A percentile compares a stretch with the other conserved stretches of the same genome.
These are phyloP conservation scores for Ganoderma resinaceum DNA, from an alignment of 1,284 basidiomycete genomes.

Conservation along the genomic window DNA sequence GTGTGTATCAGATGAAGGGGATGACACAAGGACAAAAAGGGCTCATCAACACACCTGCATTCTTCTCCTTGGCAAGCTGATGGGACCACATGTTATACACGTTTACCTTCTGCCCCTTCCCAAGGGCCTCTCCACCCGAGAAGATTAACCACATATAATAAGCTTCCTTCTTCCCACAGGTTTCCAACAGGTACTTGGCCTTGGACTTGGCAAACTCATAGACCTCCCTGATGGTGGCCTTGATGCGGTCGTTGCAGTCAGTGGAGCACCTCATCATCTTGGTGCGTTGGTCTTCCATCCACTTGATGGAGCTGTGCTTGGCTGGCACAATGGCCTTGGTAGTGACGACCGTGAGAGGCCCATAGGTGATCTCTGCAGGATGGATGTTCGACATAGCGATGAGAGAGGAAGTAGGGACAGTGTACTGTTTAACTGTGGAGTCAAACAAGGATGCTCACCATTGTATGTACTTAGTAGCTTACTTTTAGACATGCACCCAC, in stretches of 20 bases:
- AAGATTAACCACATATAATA: background rate
- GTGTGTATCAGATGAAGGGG: too few relatives aligned
- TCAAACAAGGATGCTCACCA: too few relatives aligned
- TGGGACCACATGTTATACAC: conserved; percentile 19
- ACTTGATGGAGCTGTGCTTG: background rate
- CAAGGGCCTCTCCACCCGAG: background rate
- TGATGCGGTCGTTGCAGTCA: background rate
- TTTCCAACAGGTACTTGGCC: background rate
- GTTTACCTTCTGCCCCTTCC: background rate
- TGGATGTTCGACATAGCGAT: background rate
- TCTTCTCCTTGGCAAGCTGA: conserved; percentile 8
- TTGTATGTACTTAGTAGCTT: too few relatives aligned
- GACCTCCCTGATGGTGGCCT: background rate
- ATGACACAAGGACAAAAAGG: background rate
- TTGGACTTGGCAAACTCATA: background rate
- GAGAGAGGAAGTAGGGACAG: background rate
- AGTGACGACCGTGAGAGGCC: background rate
- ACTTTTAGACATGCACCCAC: too few relatives aligned
- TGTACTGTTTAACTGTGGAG: too few relatives aligned
- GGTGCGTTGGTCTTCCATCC: background rate
- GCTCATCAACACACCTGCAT: conserved; percentile 12
- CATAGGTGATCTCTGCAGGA: background rate
- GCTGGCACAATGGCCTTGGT: background rate
- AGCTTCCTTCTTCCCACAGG: conserved; percentile 2
- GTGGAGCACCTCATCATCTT: background rate